Evolutionary conservation across 208 protist species (phyloP).

Genomic region (Acanthamoeba castellanii): DNA sequence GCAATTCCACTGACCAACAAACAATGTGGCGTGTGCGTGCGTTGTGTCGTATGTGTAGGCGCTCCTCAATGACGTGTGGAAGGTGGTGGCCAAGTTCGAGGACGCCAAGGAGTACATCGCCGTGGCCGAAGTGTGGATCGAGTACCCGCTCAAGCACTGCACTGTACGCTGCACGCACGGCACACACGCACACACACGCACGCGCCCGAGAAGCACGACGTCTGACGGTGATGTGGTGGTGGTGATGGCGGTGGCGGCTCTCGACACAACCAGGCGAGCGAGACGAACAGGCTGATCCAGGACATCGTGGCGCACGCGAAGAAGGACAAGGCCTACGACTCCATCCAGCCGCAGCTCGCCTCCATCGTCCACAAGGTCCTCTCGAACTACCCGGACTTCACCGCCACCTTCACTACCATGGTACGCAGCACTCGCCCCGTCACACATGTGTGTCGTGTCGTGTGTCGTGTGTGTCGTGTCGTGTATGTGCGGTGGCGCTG

Average conservation of each 20-base stretch:
- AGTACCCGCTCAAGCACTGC: constrained; percentile 90
- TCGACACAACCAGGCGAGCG: constrained; percentile 50
- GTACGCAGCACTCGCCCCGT: too few species aligned
- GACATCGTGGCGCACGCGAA: constrained; percentile 86
- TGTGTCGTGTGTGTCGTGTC: background rate
- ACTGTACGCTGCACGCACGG: constrained; percentile 55
- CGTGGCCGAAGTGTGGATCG: constrained; percentile 89
- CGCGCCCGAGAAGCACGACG: too few species aligned
- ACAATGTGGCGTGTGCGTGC: constrained; percentile 17
- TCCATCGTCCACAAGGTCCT: constrained; percentile 87
- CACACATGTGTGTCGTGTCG: background rate
- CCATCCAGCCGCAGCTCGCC: constrained; percentile 83
- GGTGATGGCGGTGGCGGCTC: too few species aligned
- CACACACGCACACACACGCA: too few species aligned
- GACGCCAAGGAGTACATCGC: constrained; percentile 86
- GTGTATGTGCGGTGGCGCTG: background rate
- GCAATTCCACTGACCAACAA: too few species aligned
- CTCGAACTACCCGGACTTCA: constrained; percentile 75
- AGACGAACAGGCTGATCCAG: constrained; percentile 86
- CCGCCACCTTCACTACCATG: constrained; percentile 78
- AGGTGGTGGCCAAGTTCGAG: constrained; percentile 82
- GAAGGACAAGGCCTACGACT: constrained; percentile 82
- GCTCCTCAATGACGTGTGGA: constrained; percentile 90
- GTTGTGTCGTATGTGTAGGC: constrained; percentile 65
- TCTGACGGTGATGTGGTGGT: background rate